Evolutionary conservation across 345 rosid species (phyloP), one percentile per base, ranked within the genome.

Genomic region (Hirschfeldia incana): DNA sequence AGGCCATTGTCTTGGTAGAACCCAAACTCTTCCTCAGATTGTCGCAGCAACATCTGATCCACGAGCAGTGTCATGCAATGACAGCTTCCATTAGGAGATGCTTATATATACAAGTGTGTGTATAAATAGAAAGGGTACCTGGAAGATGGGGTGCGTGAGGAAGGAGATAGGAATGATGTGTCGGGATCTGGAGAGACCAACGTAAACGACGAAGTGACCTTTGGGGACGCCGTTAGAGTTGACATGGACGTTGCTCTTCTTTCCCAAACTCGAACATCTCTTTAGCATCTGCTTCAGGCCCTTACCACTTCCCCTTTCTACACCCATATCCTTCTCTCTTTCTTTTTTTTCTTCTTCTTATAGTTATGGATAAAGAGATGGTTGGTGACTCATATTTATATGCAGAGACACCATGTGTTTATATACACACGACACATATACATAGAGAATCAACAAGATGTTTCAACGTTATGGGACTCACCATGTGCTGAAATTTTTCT

Each of bases 161-260:
- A 87, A 89, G 27, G 98, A 86, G 69, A 94, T 87, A 0, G 98
- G 98, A 44, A 91, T 83, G 36, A 91, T 82, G 84, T 90, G 84
- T 69, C 98, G 89, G 27, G 87, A 87, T 75, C 98, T 85, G 53
- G 87, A 83, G 70, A 85, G 89, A 34, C 98, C 97, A 28, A 94
- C 97, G 28, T 94, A 94, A 5, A 94, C 97, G 16, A 84, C 92
- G 66, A 91, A 92, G 81, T 94, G 98, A 0, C 98, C 97, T 84
- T 81, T 92, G 0, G 97, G 98, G 27, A 94, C 97, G 51, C 90
- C 97, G 65, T 76, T 68, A 0, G 87, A 90, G 28, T 74, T 80
- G 26, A 67, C 74, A 58, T 72, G 78, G 69, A 57, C 81, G 44
- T 63, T 53, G 7, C 72, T 77, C 75, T 80, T 88, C 86, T 82